A percentile compares a stretch with the other conserved stretches of the same genome.
These are phyloP conservation scores for Blastobotrys persicus DNA, from an alignment of 1,139 yeast genomes.

Conservation along the genomic window DNA sequence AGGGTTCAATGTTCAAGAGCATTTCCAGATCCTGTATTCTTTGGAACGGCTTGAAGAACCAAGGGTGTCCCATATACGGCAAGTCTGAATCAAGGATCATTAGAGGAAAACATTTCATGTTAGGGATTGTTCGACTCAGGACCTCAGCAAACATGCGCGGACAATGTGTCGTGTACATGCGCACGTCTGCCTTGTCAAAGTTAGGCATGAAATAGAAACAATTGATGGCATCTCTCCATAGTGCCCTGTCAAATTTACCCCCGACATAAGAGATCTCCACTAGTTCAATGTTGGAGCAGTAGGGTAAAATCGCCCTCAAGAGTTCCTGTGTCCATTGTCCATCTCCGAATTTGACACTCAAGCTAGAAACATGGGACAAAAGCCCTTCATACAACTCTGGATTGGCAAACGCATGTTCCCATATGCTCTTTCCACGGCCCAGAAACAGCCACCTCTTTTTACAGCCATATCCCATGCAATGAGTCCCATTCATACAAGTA, in stretches of 20 bases:
- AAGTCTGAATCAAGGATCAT: conserved; percentile 4
- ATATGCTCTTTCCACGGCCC: background rate
- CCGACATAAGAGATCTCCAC: conserved; percentile 4
- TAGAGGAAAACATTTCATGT: conserved; percentile 4
- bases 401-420: background rate
- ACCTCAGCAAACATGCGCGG: conserved; percentile 7
- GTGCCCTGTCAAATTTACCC: background rate
- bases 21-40: background rate
- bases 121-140: conserved; percentile 1
- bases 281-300: conserved; percentile 4
- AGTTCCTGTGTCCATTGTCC: conserved; percentile 1
- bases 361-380: background rate
- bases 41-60: conserved; percentile 5
- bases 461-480: background rate
- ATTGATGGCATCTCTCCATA: conserved; percentile 6
- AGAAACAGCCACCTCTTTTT: background rate
- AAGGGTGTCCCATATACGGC: background rate
- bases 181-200: background rate
- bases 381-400: background rate
- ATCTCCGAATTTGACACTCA: conserved; percentile 5
- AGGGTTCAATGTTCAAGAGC: conserved; percentile 1
- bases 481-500: background rate
- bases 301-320: background rate
- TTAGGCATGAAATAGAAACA: conserved; percentile 6
- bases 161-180: conserved; percentile 7